These are phyloP conservation scores for Pleurotus eryngii DNA, from an alignment of 768 basidiomycete genomes.

Conservation along the genomic window DNA sequence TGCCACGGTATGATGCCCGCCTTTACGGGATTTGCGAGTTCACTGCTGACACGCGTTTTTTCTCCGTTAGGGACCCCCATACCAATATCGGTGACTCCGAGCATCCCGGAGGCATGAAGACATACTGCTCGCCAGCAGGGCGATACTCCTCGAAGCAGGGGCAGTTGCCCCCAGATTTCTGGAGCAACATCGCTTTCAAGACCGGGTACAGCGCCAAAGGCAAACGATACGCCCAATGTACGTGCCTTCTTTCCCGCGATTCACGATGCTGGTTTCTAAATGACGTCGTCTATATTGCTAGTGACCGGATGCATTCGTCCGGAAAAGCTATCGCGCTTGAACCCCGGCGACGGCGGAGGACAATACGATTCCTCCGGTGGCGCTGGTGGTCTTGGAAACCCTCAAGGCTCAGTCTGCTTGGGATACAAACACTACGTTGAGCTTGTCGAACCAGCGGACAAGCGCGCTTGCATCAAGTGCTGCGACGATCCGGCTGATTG, in stretches of 20 bases:
- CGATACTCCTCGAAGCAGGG: constrained; percentile 41
- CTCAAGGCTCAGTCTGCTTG: constrained; percentile 45
- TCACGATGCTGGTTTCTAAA: background rate
- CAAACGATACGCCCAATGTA: constrained; percentile 42
- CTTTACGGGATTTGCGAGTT: too few relatives aligned
- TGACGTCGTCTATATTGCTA: constrained; percentile 12
- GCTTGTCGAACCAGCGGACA: constrained; percentile 48
- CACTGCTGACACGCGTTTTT: too few relatives aligned
- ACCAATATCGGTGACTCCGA: constrained; percentile 58
- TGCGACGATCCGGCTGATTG: constrained; percentile 55
- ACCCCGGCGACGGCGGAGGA: constrained; percentile 46
- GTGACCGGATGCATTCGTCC: constrained; percentile 58
- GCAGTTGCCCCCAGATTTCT: constrained; percentile 42
- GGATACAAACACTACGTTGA: constrained; percentile 65
- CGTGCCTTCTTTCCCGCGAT: constrained; percentile 13
- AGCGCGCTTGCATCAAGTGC: constrained; percentile 55
- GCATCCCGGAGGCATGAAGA: constrained; percentile 51
- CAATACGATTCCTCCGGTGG: constrained; percentile 62
- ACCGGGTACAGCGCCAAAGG: constrained; percentile 38
- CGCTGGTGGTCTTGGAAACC: constrained; percentile 45
- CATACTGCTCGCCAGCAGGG: constrained; percentile 47
- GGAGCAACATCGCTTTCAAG: constrained; percentile 46
- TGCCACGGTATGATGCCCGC: constrained; percentile 33
- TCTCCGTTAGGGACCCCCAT: constrained; percentile 32
- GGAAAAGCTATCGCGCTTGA: constrained; percentile 37